These are phyloP conservation scores for Coniochaeta sp. DNA, from an alignment of 2,329 filamentous ascomycete genomes.

Conservation along the genomic window DNA sequence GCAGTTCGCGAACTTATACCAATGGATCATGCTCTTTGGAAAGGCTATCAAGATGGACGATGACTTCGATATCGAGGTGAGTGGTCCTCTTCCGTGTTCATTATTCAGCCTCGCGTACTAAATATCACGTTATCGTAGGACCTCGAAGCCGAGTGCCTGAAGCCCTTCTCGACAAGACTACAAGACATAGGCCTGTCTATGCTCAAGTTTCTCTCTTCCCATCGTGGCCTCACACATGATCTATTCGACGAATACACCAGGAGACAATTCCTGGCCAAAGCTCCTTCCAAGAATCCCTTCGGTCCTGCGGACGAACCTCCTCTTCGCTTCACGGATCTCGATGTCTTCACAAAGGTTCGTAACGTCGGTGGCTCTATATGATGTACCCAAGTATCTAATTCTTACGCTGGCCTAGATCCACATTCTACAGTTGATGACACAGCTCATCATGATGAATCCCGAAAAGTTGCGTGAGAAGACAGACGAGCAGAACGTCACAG, in stretches of 20 bases:
- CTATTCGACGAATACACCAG: constrained; percentile 91
- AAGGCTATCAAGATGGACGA: constrained; percentile 84
- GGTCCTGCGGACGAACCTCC: constrained; percentile 65
- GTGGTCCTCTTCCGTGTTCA: constrained; percentile 3
- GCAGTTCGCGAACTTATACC: constrained; percentile 90
- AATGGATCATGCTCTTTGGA: constrained; percentile 91
- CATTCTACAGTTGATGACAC: constrained; percentile 80
- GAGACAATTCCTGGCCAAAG: constrained; percentile 79
- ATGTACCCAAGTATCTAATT: not conserved
- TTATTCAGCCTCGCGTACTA: not conserved
- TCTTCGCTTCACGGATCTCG: constrained; percentile 67
- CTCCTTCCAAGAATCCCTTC: constrained; percentile 75
- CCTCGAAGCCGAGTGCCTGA: constrained; percentile 81
- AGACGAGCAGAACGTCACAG: constrained; percentile 70
- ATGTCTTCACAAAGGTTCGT: constrained; percentile 68
- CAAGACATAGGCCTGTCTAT: constrained; percentile 77
- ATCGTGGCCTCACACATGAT: constrained; percentile 86
- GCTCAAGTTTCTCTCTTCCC: constrained; percentile 88
- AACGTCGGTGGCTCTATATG: not conserved
- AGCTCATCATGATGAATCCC: constrained; percentile 82
- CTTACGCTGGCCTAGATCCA: constrained; percentile 41
- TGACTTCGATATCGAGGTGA: constrained; percentile 82
- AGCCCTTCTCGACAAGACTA: constrained; percentile 66
- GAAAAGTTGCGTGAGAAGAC: constrained; percentile 83
- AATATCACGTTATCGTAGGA: constrained; percentile 46